A percentile compares a stretch with the other conserved stretches of the same genome.
phyloP scores from a whole-genome alignment of 495 filamentous ascomycete genomes.

The Cryomyces minteri region DNA sequence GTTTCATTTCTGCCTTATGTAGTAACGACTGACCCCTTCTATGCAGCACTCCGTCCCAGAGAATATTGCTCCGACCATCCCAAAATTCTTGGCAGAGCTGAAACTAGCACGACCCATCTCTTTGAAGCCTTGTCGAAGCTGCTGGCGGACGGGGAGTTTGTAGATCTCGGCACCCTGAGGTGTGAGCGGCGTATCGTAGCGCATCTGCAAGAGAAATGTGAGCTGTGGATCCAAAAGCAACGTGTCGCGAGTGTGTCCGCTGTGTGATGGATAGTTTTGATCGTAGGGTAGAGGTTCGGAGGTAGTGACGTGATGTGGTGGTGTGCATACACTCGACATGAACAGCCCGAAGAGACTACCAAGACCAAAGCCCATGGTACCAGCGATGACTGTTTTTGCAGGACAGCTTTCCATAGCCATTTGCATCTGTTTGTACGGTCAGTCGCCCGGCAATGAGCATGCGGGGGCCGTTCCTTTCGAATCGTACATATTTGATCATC shows the following conservation, averaged over 20 bases:
- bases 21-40: constrained; percentile 36
- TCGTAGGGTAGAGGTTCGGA: background rate
- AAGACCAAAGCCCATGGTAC: constrained; percentile 74
- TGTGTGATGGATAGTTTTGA: background rate
- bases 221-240: too few relatives aligned
- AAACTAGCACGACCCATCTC: constrained; percentile 81
- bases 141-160: constrained; percentile 56
- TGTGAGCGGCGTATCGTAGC: constrained; percentile 68
- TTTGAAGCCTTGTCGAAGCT: constrained; percentile 67
- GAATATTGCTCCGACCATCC: constrained; percentile 75
- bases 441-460: background rate
- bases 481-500: constrained; percentile 14
- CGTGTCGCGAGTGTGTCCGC: too few relatives aligned
- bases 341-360: constrained; percentile 89
- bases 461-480: background rate
- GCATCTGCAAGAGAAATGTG: constrained; percentile 39
- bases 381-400: constrained; percentile 63
- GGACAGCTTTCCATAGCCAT: constrained; percentile 75
- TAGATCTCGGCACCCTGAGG: constrained; percentile 33
- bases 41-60: constrained; percentile 89
- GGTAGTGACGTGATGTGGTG: too few relatives aligned
- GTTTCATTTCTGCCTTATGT: too few relatives aligned
- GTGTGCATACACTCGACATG: constrained; percentile 63
- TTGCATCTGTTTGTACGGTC: constrained; percentile 39
- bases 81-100: constrained; percentile 88